Conservation (phyloP, 208 protist genomes). For the Leptomonas pyrrhocoris region DNA sequence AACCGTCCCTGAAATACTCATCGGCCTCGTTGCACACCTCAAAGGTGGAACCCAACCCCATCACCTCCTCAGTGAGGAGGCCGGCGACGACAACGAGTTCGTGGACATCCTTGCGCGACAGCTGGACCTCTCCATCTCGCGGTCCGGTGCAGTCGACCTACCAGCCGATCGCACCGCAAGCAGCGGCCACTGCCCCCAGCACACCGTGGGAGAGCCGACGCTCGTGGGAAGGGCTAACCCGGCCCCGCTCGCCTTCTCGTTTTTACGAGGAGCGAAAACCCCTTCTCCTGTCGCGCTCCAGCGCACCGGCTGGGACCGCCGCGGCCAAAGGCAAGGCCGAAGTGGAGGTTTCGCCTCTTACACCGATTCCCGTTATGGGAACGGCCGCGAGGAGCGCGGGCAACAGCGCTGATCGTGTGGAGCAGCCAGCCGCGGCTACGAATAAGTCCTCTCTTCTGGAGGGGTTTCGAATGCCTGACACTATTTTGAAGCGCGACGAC, state of each 20-base stretch:
- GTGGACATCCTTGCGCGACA: conserved; percentile 4
- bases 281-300: neutral
- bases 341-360: conserved; percentile 31
- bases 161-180: conserved; percentile 13
- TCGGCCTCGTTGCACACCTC: neutral
- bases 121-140: neutral
- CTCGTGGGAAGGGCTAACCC: conserved; percentile 10
- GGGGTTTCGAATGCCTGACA: conserved; percentile 32
- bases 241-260: neutral
- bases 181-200: neutral
- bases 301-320: neutral
- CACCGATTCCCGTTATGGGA: conserved; percentile 4
- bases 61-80: neutral
- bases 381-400: neutral
- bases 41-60: neutral
- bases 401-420: neutral
- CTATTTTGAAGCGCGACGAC: conserved; percentile 31
- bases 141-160: neutral
- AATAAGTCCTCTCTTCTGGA: conserved; percentile 5
- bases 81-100: neutral
- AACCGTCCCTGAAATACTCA: conserved; percentile 19
- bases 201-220: conserved; percentile 18
- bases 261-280: neutral
- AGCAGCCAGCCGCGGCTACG: too few species aligned
- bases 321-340: neutral